Base-by-base conservation (phyloP, 495 filamentous ascomycete species). In the Xylaria telfairii region DNA sequence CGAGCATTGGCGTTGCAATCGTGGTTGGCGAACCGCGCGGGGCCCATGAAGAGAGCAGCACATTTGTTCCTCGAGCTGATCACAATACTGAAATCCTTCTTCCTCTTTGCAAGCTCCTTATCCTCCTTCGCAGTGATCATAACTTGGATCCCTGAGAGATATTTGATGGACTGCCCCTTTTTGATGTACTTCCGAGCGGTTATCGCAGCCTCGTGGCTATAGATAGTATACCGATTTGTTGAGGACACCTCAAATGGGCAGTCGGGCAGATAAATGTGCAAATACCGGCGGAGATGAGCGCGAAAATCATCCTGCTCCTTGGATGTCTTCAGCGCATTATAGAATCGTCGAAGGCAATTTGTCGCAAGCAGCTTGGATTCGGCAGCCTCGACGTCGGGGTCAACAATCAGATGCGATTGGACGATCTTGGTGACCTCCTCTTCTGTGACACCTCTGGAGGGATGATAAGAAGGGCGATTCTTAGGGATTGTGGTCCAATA, bases 401-500 rank as follows among this genome's bases (percentile, higher is more conserved):
- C 87, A 65, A 94, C 83, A 75, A 98, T 89, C 30, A 97, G 87
- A 68, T 91, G 85, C 68, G 89, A 85, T 53, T 93, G 91, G 32
- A 99, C 85, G 63, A 97, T 92, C 67, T 88, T 85, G 49, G 92
- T 86, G 30, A 98, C 86, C 12, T 92, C 91, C 60, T 95, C 92
- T 76, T 97, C 93, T 65, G 85, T 87, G 60, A 98, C 85, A 17
- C 93, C 92, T 65, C 96, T 89, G 19, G 90, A 92, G 9, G 93
- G 87, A 75, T 90, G 92, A 81, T 97, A 99, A 68, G 92, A 92
- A 49, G 88, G 90, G 51, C 92, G 91, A 74, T 98, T 97, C 80
- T 99, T 99, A 57, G 94, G 94, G 53, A 97, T 97, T 10, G 88
- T 92, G 15, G 95, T 94, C 96, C 96, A 98, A 82, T 92, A 98